A percentile compares a stretch with the other conserved stretches of the same genome.
phyloP scores from a whole-genome alignment of 1,139 yeast species.

The Sugiyamaella xylanicola region DNA sequence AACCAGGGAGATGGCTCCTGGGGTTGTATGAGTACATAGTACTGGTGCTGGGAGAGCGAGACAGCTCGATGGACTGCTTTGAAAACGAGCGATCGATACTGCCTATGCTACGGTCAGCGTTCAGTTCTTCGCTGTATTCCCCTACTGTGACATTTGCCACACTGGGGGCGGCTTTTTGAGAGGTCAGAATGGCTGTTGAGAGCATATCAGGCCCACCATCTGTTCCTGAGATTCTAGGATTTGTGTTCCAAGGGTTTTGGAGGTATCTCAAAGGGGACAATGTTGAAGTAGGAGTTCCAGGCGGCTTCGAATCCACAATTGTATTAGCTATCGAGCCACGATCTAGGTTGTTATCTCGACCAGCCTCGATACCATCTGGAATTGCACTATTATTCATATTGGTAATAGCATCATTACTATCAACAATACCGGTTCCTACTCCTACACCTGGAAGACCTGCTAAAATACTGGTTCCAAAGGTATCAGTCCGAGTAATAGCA shows the following conservation, averaged over 20 bases:
- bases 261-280: conserved; percentile 16
- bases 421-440: neutral
- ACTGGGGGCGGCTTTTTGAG: conserved; percentile 27
- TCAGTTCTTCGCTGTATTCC: conserved; percentile 17
- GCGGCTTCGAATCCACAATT: too few relatives aligned
- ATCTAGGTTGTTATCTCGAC: too few relatives aligned
- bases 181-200: conserved; percentile 14
- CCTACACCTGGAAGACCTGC: neutral
- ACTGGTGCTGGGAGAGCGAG: conserved; percentile 32
- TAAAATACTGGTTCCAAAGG: neutral
- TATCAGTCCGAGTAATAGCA: neutral
- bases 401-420: neutral
- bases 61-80: conserved; percentile 22
- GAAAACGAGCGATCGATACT: conserved; percentile 1
- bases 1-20: conserved; percentile 36
- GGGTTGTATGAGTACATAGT: conserved; percentile 32
- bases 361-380: neutral
- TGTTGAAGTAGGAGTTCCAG: conserved; percentile 1
- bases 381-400: neutral
- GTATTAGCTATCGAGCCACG: too few relatives aligned
- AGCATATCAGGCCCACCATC: conserved; percentile 8
- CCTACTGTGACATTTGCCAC: conserved; percentile 22
- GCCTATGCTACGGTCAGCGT: neutral
- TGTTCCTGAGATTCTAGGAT: neutral
- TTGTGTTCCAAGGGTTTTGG: conserved; percentile 15